These are phyloP conservation scores for Globisporangium nodosum DNA, from an alignment of 352 stramenopile species.

Conservation along the genomic window DNA sequence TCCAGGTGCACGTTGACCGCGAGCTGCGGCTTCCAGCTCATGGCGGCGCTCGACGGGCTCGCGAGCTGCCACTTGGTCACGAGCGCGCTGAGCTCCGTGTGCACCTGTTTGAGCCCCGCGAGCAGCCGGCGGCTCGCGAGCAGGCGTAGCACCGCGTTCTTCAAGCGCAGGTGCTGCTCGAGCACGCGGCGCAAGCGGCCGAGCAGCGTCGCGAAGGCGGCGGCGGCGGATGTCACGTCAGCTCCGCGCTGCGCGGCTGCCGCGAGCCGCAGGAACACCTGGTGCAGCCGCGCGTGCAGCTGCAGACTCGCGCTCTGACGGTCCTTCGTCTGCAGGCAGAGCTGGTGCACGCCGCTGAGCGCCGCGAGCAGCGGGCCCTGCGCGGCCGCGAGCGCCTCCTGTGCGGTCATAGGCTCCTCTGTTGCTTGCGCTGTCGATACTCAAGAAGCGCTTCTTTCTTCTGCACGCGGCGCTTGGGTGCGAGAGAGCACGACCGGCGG, in stretches of 20 bases:
- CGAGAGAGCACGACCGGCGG: too few species aligned
- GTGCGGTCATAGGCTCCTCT: too few species aligned
- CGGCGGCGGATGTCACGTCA: neutral
- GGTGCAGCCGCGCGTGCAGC: slow-evolving; percentile 40
- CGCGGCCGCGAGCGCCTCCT: slow-evolving; percentile 18
- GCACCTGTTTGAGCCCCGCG: slow-evolving; percentile 25
- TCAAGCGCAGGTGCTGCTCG: slow-evolving; percentile 35
- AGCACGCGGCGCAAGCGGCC: slow-evolving; percentile 32
- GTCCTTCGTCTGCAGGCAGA: slow-evolving; percentile 39
- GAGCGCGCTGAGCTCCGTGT: slow-evolving; percentile 35
- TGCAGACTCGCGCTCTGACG: slow-evolving; percentile 37
- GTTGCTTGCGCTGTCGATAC: too few species aligned
- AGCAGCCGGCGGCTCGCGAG: slow-evolving; percentile 41
- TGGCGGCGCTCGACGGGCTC: slow-evolving; percentile 21
- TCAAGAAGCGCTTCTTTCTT: too few species aligned
- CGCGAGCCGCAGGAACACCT: slow-evolving; percentile 38
- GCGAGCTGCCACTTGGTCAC: slow-evolving; percentile 23
- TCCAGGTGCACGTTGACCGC: slow-evolving; percentile 43
- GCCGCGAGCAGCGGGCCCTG: slow-evolving; percentile 28
- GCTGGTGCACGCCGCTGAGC: slow-evolving; percentile 28
- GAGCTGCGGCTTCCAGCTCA: slow-evolving; percentile 47
- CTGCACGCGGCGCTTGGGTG: too few species aligned
- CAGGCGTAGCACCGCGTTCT: slow-evolving; percentile 28
- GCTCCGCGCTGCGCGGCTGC: slow-evolving; percentile 20
- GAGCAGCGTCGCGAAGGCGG: slow-evolving; percentile 38